A percentile compares a stretch with the other conserved stretches of the same genome.
Conservation (phyloP, 805 yeast genomes). For the Candida lessepsii region DNA sequence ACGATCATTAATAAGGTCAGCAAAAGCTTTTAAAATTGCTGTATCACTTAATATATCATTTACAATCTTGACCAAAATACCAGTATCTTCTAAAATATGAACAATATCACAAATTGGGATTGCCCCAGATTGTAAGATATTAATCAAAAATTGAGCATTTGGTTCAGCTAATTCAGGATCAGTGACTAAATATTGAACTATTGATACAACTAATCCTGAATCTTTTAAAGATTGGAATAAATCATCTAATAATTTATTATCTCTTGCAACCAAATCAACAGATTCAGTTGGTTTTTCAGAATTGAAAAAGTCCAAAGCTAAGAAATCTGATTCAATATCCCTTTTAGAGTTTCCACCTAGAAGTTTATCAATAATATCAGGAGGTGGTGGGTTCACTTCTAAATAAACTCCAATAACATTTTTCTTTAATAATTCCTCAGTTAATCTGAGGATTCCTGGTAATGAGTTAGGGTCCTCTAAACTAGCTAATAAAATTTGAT, state of each 20-base stretch:
- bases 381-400: slow-evolving; percentile 8
- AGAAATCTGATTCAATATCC: not conserved
- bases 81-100: slow-evolving; percentile 21
- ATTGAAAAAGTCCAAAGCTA: not conserved
- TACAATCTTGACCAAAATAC: slow-evolving; percentile 17
- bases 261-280: slow-evolving; percentile 17
- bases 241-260: slow-evolving; percentile 19
- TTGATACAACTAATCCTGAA: slow-evolving; percentile 25
- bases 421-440: slow-evolving; percentile 20
- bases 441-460: slow-evolving; percentile 25
- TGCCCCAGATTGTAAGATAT: slow-evolving; percentile 24
- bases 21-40: slow-evolving; percentile 20
- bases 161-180: slow-evolving; percentile 28
- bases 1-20: slow-evolving; percentile 17
- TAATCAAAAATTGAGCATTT: slow-evolving; percentile 24
- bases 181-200: slow-evolving; percentile 24
- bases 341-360: not conserved
- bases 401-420: slow-evolving; percentile 18
- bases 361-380: not conserved
- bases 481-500: slow-evolving; percentile 21
- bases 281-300: not conserved
- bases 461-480: slow-evolving; percentile 25
- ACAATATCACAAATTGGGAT: slow-evolving; percentile 21
- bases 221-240: slow-evolving; percentile 22
- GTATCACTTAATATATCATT: slow-evolving; percentile 21